These are phyloP conservation scores for Cubamyces lactineus DNA, from an alignment of 768 basidiomycete genomes.

Conservation along the genomic window DNA sequence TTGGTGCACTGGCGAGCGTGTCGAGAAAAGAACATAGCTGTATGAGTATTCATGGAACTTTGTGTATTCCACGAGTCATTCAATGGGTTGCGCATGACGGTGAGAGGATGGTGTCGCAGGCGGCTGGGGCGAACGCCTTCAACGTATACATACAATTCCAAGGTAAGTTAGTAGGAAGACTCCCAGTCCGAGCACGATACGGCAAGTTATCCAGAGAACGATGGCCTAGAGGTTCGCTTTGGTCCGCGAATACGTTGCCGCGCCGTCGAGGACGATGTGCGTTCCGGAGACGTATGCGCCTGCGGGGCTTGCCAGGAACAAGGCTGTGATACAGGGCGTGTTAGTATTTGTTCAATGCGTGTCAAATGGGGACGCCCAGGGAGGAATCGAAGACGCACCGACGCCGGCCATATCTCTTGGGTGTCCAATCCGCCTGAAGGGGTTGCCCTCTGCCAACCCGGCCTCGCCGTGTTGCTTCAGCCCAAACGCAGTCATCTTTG, in stretches of 20 bases:
- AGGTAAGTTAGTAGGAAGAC: no score
- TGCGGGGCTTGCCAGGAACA: conserved; percentile 63
- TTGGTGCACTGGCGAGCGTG: no score
- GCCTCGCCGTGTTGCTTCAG: conserved; percentile 59
- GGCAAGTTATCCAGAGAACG: no score
- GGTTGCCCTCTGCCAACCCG: conserved; percentile 55
- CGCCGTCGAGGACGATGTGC: conserved; percentile 73
- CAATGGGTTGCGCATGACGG: no score
- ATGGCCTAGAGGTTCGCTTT: conserved; percentile 7
- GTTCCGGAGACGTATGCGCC: conserved; percentile 75
- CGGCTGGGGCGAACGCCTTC: no score
- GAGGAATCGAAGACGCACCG: conserved; percentile 31
- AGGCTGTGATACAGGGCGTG: conserved; percentile 23
- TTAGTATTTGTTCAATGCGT: background rate
- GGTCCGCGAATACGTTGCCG: conserved; percentile 12
- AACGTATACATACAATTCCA: no score
- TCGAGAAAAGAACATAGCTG: no score
- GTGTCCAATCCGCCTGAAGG: conserved; percentile 68
- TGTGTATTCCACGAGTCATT: no score
- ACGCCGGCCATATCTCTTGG: conserved; percentile 75
- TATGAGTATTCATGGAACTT: no score
- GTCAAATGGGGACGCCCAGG: no score
- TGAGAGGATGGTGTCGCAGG: no score
- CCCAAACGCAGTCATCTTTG: conserved; percentile 82
- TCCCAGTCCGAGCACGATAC: no score